Evolutionary conservation across 768 basidiomycete species (phyloP).

Genomic region (Saitozyma podzolica): DNA sequence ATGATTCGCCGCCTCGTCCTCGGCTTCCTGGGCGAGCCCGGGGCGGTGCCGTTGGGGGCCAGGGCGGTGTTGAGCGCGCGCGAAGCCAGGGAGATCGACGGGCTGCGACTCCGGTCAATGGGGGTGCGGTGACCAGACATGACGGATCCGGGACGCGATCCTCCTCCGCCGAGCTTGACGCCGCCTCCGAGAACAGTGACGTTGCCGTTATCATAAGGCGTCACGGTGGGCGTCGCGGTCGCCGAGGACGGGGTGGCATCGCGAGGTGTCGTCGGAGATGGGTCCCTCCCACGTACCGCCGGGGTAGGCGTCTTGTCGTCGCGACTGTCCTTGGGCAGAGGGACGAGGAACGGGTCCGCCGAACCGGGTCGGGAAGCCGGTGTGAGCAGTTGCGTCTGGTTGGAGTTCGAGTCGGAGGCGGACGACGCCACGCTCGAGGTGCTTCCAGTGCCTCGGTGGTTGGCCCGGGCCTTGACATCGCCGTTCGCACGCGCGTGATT

Average conservation of each 20-base stretch:
- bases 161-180: slow-evolving; percentile 51
- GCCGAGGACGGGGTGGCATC: slow-evolving; percentile 13
- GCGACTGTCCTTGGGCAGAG: slow-evolving; percentile 3
- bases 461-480: neutral
- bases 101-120: slow-evolving; percentile 35
- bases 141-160: slow-evolving; percentile 32
- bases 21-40: slow-evolving; percentile 21
- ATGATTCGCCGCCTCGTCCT: slow-evolving; percentile 44
- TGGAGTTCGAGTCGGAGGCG: slow-evolving; percentile 33
- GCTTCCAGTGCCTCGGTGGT: slow-evolving; percentile 21
- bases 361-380: slow-evolving; percentile 39
- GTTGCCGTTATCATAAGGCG: slow-evolving; percentile 53
- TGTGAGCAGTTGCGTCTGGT: slow-evolving; percentile 36
- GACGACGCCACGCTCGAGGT: slow-evolving; percentile 26
- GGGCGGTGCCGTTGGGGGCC: slow-evolving; percentile 17
- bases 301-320: slow-evolving; percentile 10
- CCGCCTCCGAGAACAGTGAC: slow-evolving; percentile 54
- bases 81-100: slow-evolving; percentile 42
- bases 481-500: too few relatives aligned
- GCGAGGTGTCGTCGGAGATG: slow-evolving; percentile 5
- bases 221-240: slow-evolving; percentile 40
- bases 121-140: slow-evolving; percentile 21
- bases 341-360: slow-evolving; percentile 31
- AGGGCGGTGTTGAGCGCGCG: slow-evolving; percentile 33
- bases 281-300: slow-evolving; percentile 18